Evolutionary conservation across 2,329 filamentous ascomycete genomes (phyloP).

Genomic region (Zymoseptoria pseudotritici): DNA sequence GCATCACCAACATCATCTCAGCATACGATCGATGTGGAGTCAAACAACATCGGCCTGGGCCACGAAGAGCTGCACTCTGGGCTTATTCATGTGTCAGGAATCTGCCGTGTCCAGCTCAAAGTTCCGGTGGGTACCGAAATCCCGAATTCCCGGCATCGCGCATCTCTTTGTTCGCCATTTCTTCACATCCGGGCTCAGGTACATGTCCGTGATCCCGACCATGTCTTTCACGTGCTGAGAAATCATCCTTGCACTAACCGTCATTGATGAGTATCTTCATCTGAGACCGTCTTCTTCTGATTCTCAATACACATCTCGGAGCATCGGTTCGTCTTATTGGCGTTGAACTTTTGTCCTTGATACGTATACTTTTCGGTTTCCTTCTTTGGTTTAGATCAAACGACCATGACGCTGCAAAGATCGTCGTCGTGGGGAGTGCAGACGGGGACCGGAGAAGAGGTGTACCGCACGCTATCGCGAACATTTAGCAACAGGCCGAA

Average conservation of each 20-base stretch:
- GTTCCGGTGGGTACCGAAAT: neutral
- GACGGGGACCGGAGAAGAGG: constrained; percentile 14
- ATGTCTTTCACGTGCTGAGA: neutral
- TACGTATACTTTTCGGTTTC: neutral
- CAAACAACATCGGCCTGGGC: neutral
- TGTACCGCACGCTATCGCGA: constrained; percentile 13
- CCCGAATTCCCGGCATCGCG: neutral
- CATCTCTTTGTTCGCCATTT: neutral
- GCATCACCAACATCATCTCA: neutral
- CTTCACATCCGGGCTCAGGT: neutral
- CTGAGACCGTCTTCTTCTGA: neutral
- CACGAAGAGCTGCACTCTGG: neutral
- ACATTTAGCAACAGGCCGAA: constrained; percentile 9
- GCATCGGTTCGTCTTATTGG: neutral
- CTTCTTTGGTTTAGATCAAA: neutral
- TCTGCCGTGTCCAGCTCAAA: neutral
- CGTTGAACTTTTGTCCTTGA: neutral
- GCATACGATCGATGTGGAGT: neutral
- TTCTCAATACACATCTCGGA: neutral
- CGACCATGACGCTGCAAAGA: neutral
- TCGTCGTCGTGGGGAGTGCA: constrained; percentile 9
- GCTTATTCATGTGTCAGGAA: neutral
- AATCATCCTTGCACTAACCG: neutral
- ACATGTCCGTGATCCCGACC: neutral
- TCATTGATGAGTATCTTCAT: neutral